A percentile compares a stretch with the other conserved stretches of the same genome.
phyloP scores from a whole-genome alignment of 805 yeast species.

The Sugiyamaella qingdaonensis region DNA sequence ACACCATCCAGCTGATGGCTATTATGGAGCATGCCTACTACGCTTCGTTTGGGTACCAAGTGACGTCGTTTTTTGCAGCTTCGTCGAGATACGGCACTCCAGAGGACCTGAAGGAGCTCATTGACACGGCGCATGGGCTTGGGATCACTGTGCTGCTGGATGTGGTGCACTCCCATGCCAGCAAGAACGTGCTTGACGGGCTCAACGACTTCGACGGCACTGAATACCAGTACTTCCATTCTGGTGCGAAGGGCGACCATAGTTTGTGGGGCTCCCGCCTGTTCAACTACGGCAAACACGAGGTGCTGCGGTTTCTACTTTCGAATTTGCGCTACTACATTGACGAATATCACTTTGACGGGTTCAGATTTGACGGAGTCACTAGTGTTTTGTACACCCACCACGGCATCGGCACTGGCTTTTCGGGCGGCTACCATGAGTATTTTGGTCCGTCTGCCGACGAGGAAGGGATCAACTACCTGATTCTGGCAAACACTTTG shows the following conservation, averaged over 20 bases:
- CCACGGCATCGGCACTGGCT: slow-evolving; percentile 86
- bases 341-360: slow-evolving; percentile 84
- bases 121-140: slow-evolving; percentile 85
- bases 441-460: slow-evolving; percentile 81
- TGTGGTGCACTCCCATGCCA: slow-evolving; percentile 94
- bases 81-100: slow-evolving; percentile 94
- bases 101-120: slow-evolving; percentile 83
- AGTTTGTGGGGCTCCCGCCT: slow-evolving; percentile 95
- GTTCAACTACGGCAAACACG: slow-evolving; percentile 88
- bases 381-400: slow-evolving; percentile 88
- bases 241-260: slow-evolving; percentile 85
- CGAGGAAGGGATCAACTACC: slow-evolving; percentile 76
- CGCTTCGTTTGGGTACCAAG: slow-evolving; percentile 97
- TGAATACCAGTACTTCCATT: slow-evolving; percentile 90
- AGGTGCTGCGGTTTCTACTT: slow-evolving; percentile 79
- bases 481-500: slow-evolving; percentile 86
- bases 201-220: slow-evolving; percentile 91
- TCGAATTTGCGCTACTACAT: slow-evolving; percentile 80
- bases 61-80: slow-evolving; percentile 85
- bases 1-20: slow-evolving; percentile 94
- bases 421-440: slow-evolving; percentile 90
- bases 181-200: slow-evolving; percentile 92
- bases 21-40: slow-evolving; percentile 98
- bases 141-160: slow-evolving; percentile 86
- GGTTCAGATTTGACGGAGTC: slow-evolving; percentile 95